Conservation (phyloP, 768 basidiomycete species). For the Trametes meyenii region DNA sequence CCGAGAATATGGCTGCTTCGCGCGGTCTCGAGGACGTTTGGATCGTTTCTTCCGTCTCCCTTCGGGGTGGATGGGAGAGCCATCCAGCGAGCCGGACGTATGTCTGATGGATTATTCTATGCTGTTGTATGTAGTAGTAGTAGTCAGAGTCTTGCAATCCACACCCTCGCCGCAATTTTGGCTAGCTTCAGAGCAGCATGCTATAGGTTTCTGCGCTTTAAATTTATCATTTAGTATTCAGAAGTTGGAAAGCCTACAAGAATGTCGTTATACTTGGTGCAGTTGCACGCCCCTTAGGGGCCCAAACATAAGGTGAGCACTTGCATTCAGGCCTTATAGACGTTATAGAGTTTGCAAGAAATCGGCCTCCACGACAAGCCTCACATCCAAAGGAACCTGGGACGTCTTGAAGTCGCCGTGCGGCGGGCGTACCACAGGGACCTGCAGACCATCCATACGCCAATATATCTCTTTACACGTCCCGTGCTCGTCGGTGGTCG, state of each 20-base stretch:
- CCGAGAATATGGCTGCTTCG: constrained; percentile 38
- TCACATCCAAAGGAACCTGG: constrained; percentile 37
- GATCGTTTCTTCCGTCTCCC: constrained; percentile 23
- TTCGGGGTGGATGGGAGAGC: constrained; percentile 26
- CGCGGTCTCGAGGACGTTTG: constrained; percentile 41
- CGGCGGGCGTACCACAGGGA: constrained; percentile 41
- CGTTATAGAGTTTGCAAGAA: constrained; percentile 31
- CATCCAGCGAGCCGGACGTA: constrained; percentile 37
- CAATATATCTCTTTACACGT: constrained; percentile 40
- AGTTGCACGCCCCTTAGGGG: no score
- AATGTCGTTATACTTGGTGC: no score
- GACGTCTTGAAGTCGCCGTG: constrained; percentile 37
- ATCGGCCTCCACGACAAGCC: constrained; percentile 33
- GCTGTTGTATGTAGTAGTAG: neutral
- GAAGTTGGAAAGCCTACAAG: no score
- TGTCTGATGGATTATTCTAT: constrained; percentile 36
- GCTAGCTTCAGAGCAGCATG: neutral
- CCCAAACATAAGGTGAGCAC: no score
- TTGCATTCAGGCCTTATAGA: no score
- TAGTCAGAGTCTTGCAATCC: no score
- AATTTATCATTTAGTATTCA: no score
- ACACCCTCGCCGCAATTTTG: neutral
- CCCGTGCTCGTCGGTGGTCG: constrained; percentile 33
- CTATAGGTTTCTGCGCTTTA: neutral
- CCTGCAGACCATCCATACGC: constrained; percentile 40